These are phyloP conservation scores for Saturnispora zaruensis DNA, from an alignment of 805 yeast genomes.

Conservation along the genomic window DNA sequence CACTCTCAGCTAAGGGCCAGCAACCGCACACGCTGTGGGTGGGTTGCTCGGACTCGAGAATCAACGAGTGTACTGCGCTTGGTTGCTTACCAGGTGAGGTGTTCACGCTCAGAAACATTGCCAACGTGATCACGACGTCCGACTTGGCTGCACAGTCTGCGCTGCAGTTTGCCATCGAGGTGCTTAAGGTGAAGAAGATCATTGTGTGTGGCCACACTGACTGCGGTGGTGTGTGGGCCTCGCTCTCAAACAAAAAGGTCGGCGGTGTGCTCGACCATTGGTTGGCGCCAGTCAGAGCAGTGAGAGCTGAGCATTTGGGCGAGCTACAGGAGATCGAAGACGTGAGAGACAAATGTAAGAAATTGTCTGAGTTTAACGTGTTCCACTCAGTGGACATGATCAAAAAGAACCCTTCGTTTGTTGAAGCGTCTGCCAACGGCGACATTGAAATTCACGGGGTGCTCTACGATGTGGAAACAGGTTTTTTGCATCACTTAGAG, in stretches of 20 bases:
- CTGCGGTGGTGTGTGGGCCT: slow-evolving; percentile 89
- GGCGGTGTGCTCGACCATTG: slow-evolving; percentile 68
- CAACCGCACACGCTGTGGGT: slow-evolving; percentile 91
- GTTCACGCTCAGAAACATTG: slow-evolving; percentile 82
- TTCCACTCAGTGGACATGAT: slow-evolving; percentile 62
- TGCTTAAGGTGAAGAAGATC: slow-evolving; percentile 69
- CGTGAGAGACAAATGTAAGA: slow-evolving; percentile 46
- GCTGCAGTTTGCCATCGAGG: slow-evolving; percentile 81
- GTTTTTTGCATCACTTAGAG: slow-evolving; percentile 39
- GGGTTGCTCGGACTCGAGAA: slow-evolving; percentile 90
- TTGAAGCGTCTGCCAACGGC: slow-evolving; percentile 51
- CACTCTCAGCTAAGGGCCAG: slow-evolving; percentile 70
- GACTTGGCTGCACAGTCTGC: slow-evolving; percentile 73
- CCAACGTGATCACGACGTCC: slow-evolving; percentile 61
- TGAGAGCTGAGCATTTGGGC: slow-evolving; percentile 51
- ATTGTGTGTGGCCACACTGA: slow-evolving; percentile 91
- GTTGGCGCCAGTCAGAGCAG: slow-evolving; percentile 60
- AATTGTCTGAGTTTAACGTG: slow-evolving; percentile 70
- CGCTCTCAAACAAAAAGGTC: slow-evolving; percentile 52
- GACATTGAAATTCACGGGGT: slow-evolving; percentile 74
- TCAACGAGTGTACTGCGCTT: slow-evolving; percentile 66
- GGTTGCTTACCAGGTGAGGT: slow-evolving; percentile 85
- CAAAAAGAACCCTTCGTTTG: slow-evolving; percentile 56
- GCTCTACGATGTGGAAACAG: slow-evolving; percentile 75
- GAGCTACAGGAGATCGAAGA: slow-evolving; percentile 42